Evolutionary conservation across 2,329 filamentous ascomycete genomes (phyloP).

Genomic region (Westerdykella aurantiaca): DNA sequence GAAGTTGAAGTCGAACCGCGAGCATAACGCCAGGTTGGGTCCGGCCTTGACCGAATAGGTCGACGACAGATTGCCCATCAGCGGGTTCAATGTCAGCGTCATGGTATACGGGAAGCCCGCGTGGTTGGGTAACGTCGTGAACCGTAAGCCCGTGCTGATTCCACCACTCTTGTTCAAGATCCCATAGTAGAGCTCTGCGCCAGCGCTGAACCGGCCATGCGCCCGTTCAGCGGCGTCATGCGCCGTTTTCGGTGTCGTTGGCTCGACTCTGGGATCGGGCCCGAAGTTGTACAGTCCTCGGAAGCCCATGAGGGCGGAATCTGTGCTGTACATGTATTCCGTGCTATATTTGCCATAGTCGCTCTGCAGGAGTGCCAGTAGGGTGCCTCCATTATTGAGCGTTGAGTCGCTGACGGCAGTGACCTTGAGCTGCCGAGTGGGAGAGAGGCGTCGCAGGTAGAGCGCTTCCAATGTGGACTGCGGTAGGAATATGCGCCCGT

Average conservation of each 20-base stretch:
- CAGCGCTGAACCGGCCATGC: conserved; percentile 80
- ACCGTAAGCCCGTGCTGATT: conserved; percentile 80
- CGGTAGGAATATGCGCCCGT: conserved; percentile 75
- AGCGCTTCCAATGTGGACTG: conserved; percentile 81
- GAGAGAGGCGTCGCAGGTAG: conserved; percentile 70
- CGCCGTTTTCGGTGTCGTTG: conserved; percentile 11
- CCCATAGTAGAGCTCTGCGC: conserved; percentile 92
- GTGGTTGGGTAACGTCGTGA: conserved; percentile 76
- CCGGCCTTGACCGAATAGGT: conserved; percentile 89
- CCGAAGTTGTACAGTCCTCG: conserved; percentile 95
- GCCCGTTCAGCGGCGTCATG: conserved; percentile 49
- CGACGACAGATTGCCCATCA: conserved; percentile 89
- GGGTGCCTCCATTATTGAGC: conserved; percentile 68
- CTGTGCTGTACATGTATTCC: conserved; percentile 87
- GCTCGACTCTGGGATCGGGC: conserved; percentile 51
- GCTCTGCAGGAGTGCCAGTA: conserved; percentile 69
- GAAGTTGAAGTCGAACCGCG: conserved; percentile 92
- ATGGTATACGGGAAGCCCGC: conserved; percentile 88
- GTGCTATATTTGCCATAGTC: conserved; percentile 82
- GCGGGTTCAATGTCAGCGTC: conserved; percentile 84
- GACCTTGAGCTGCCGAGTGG: conserved; percentile 72
- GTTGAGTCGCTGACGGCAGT: conserved; percentile 69
- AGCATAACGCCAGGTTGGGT: conserved; percentile 75
- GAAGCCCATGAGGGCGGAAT: conserved; percentile 81
- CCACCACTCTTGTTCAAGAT: conserved; percentile 90